Evolutionary conservation across 2,329 filamentous ascomycete genomes (phyloP), one percentile per base, ranked within the genome.

Genomic region (Colletotrichum shisoi): DNA sequence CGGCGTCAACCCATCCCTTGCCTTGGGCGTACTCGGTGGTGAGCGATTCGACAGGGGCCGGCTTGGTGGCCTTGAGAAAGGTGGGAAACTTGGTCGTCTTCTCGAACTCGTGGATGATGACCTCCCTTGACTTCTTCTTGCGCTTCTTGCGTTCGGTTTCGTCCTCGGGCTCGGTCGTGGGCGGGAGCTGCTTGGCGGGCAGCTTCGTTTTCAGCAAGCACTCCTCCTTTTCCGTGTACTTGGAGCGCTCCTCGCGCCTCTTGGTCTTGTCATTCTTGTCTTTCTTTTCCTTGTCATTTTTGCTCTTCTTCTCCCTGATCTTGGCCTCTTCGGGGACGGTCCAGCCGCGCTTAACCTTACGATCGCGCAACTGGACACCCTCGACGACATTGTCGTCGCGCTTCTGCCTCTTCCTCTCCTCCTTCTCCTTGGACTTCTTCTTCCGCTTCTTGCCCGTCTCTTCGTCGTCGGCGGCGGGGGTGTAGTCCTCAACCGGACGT

Each of bases 261-360:
- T 83, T 81, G 64, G 87, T 84, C 60, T 83, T 83, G 65, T 84
- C 82, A 45, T 82, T 79, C 69, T 81, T 79, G 59, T 83, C 78
- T 74, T 79, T 79, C 66, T 79, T 74, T 65, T 79, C 79, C 72
- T 82, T 85, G 65, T 77, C 75, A 70, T 79, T 81, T 73, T 76
- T 79, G 71, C 77, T 76, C 62, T 81, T 79, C 71, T 81, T 84
- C 73, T 79, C 80, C 71, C 81, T 82, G 72, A 76, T 80, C 71
- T 80, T 78, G 66, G 82, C 79, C 21, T 82, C 80, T 24, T 83
- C 80, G 1, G 89, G 84, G 69, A 93, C 91, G 0, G 91, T 94
- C 94, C 94, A 97, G 5, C 93, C 94, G 68, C 94, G 85, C 82
- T 95, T 96, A 68, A 97, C 89, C 74, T 91, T 91, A 71, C 94